Conservation (phyloP, 1,284 basidiomycete species). For the Stereum hirsutum region DNA sequence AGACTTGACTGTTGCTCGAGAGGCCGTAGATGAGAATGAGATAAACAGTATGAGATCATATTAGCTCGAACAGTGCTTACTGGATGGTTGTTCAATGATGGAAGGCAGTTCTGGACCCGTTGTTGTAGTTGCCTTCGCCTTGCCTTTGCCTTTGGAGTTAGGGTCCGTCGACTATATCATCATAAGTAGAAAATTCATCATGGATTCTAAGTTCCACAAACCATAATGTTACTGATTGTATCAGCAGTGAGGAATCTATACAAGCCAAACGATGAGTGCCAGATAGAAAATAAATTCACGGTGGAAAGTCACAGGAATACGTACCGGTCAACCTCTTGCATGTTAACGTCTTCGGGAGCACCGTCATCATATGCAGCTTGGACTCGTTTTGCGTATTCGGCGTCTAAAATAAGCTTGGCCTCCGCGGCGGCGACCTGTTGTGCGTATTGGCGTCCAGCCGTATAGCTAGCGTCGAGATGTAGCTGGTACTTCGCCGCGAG, state of each 20-base stretch:
- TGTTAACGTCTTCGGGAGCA: constrained; percentile 18
- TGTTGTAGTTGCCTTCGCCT: no score
- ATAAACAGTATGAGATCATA: no score
- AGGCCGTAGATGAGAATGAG: no score
- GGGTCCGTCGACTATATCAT: constrained; percentile 18
- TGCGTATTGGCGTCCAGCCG: constrained; percentile 23
- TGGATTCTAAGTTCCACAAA: not conserved
- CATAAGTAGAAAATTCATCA: not conserved
- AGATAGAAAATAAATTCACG: not conserved
- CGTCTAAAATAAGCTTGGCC: constrained; percentile 27
- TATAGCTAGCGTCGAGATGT: constrained; percentile 16
- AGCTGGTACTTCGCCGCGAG: constrained; percentile 25
- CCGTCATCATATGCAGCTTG: constrained; percentile 22
- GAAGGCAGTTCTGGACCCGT: not conserved
- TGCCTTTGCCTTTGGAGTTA: constrained; percentile 27
- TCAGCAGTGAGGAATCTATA: no score
- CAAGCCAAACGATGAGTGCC: not conserved
- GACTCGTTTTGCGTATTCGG: constrained; percentile 27
- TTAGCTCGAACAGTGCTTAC: no score
- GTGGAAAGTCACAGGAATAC: not conserved
- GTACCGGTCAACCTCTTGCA: constrained; percentile 9
- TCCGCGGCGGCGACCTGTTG: constrained; percentile 29
- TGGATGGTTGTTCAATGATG: not conserved
- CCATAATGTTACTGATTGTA: not conserved
- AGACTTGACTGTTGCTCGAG: no score